Evolutionary conservation across 1,139 yeast genomes (phyloP).

Genomic region (Komagataea norvegica): DNA sequence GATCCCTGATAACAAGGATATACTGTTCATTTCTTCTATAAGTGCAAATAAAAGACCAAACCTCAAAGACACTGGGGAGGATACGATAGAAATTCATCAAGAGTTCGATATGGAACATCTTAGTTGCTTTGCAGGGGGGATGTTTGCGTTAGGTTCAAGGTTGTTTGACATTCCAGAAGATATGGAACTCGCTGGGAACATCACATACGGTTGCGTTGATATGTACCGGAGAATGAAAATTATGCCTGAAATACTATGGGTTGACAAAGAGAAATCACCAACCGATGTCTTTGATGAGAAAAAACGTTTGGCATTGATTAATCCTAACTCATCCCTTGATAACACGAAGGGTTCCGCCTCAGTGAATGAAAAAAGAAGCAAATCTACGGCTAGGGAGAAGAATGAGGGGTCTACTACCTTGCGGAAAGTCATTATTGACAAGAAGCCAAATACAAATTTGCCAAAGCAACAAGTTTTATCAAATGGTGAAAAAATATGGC

Average conservation of each 20-base stretch:
- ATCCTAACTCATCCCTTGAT: too few species aligned
- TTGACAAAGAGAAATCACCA: slow-evolving; percentile 28
- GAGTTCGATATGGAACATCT: slow-evolving; percentile 45
- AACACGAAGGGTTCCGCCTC: background rate
- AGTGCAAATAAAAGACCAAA: slow-evolving; percentile 11
- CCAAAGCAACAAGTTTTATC: background rate
- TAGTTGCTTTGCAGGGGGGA: slow-evolving; percentile 72
- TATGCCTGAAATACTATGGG: slow-evolving; percentile 41
- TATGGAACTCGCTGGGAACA: slow-evolving; percentile 50
- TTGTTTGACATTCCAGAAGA: slow-evolving; percentile 47
- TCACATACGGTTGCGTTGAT: slow-evolving; percentile 66
- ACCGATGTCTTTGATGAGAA: slow-evolving; percentile 32
- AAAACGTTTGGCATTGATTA: slow-evolving; percentile 10
- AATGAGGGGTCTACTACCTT: too few species aligned
- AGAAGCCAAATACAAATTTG: too few species aligned
- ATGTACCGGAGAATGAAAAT: slow-evolving; percentile 47
- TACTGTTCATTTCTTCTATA: slow-evolving; percentile 23
- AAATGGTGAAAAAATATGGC: slow-evolving; percentile 13
- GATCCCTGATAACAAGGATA: slow-evolving; percentile 29
- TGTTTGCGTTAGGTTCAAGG: slow-evolving; percentile 64
- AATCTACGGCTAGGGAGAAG: too few species aligned
- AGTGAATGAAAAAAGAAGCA: background rate
- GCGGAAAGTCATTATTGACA: background rate
- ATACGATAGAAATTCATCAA: slow-evolving; percentile 19
- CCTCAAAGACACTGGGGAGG: too few species aligned